Evolutionary conservation across 495 filamentous ascomycete species (phyloP).

Genomic region (Xylaria palmicola): DNA sequence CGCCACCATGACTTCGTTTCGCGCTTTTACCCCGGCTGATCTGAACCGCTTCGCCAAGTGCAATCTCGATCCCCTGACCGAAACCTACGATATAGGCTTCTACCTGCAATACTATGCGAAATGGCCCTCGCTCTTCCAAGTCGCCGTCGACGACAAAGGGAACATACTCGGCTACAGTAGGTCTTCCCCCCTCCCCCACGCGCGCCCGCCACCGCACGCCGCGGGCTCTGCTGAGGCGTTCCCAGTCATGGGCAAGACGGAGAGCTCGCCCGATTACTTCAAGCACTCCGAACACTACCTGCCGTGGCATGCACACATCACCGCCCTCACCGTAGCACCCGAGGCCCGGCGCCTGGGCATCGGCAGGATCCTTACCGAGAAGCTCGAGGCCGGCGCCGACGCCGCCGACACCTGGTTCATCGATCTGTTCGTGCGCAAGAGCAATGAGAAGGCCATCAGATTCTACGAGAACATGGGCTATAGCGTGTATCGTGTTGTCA

Average conservation of each 20-base stretch:
- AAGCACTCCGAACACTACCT: slow-evolving; percentile 79
- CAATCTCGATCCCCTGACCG: slow-evolving; percentile 91
- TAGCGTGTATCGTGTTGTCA: slow-evolving; percentile 80
- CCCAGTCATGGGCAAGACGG: slow-evolving; percentile 92
- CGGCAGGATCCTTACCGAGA: slow-evolving; percentile 72
- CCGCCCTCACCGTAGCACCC: slow-evolving; percentile 88
- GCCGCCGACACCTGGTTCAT: slow-evolving; percentile 88
- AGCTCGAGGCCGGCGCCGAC: slow-evolving; percentile 77
- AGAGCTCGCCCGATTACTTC: slow-evolving; percentile 74
- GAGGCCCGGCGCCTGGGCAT: slow-evolving; percentile 81
- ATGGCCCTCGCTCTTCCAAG: slow-evolving; percentile 91
- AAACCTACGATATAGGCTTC: slow-evolving; percentile 93
- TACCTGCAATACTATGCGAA: slow-evolving; percentile 92
- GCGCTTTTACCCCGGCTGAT: slow-evolving; percentile 44
- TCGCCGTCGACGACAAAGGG: slow-evolving; percentile 75
- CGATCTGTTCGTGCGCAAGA: slow-evolving; percentile 86
- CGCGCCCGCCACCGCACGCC: background rate
- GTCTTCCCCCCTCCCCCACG: slow-evolving; percentile 24
- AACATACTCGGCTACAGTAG: slow-evolving; percentile 92
- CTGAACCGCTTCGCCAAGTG: slow-evolving; percentile 67
- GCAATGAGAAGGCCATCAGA: slow-evolving; percentile 79
- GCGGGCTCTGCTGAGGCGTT: background rate
- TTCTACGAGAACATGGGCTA: slow-evolving; percentile 92
- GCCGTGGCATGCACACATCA: slow-evolving; percentile 98
- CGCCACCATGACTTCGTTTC: slow-evolving; percentile 46